Evolutionary conservation across 2,329 filamentous ascomycete species (phyloP).

Genomic region (Dothideomycetes sp.): DNA sequence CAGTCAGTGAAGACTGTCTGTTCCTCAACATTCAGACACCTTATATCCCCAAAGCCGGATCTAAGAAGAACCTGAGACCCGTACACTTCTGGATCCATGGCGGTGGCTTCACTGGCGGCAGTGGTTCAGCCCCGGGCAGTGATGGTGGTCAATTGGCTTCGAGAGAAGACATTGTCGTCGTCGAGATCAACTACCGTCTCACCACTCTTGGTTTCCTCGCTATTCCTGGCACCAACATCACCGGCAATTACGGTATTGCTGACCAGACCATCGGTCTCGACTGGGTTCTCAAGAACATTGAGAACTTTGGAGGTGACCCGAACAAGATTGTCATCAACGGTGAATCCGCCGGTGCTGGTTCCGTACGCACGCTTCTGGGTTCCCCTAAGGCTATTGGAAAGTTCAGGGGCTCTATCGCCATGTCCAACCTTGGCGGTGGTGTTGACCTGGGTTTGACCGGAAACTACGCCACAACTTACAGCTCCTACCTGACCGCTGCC

Average conservation of each 20-base stretch:
- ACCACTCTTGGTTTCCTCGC: conserved; percentile 51
- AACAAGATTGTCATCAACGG: conserved; percentile 39
- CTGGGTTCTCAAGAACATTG: conserved; percentile 40
- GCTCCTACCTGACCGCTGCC: conserved; percentile 48
- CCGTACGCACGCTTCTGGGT: conserved; percentile 46
- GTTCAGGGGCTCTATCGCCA: conserved; percentile 38
- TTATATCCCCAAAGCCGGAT: conserved; percentile 33
- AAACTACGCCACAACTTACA: conserved; percentile 51
- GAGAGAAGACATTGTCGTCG: conserved; percentile 50
- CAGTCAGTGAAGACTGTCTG: conserved; percentile 37
- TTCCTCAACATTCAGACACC: conserved; percentile 43
- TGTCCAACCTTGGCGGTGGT: conserved; percentile 48
- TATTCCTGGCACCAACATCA: conserved; percentile 45
- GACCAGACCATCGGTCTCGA: conserved; percentile 24
- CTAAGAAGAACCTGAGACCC: conserved; percentile 33
- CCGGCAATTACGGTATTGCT: conserved; percentile 45
- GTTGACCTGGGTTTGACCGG: conserved; percentile 46
- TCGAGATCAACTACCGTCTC: conserved; percentile 52
- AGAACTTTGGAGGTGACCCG: conserved; percentile 40
- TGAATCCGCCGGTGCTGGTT: conserved; percentile 46
- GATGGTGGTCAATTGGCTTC: conserved; percentile 51
- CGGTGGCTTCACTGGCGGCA: conserved; percentile 47
- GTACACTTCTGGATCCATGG: conserved; percentile 48
- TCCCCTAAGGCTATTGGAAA: conserved; percentile 40
- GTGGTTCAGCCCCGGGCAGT: conserved; percentile 26